Percentiles rank a stretch among this genome's conserved stretches.
phyloP scores from a whole-genome alignment of 2,329 filamentous ascomycete species.

The Epichloe aotearoae region DNA sequence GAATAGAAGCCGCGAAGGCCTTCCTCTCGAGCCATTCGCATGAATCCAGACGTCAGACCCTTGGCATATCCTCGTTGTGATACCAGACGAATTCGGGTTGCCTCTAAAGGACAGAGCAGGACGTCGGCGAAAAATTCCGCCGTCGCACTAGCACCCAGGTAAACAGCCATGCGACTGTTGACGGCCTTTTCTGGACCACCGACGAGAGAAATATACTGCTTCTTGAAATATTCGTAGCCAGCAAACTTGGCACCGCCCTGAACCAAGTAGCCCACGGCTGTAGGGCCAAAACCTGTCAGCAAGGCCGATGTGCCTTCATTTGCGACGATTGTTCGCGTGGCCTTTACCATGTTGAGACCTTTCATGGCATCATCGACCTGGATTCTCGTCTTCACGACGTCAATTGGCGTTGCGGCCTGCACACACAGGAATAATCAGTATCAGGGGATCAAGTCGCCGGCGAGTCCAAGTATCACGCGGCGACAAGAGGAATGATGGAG shows the following conservation, averaged over 20 bases:
- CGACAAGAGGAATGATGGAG: background rate
- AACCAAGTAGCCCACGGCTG: constrained; percentile 76
- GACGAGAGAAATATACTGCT: constrained; percentile 61
- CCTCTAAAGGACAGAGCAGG: constrained; percentile 81
- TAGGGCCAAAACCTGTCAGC: constrained; percentile 73
- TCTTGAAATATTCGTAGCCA: constrained; percentile 91
- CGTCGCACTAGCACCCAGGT: constrained; percentile 56
- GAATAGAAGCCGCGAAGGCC: constrained; percentile 78
- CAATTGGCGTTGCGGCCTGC: constrained; percentile 40
- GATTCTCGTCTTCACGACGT: constrained; percentile 81
- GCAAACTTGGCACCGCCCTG: constrained; percentile 87
- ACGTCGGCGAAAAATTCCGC: constrained; percentile 66
- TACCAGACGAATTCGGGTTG: constrained; percentile 65
- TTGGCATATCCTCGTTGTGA: constrained; percentile 66
- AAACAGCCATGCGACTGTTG: constrained; percentile 41
- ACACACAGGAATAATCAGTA: constrained; percentile 2
- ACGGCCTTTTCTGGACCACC: constrained; percentile 37
- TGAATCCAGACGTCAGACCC: constrained; percentile 59
- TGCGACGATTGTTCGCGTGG: constrained; percentile 63
- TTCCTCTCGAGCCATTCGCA: constrained; percentile 62
- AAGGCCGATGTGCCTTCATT: constrained; percentile 70
- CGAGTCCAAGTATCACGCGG: background rate
- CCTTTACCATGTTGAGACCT: constrained; percentile 70
- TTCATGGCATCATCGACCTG: constrained; percentile 80
- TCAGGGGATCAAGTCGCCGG: background rate